Percentiles rank a stretch among this genome's conserved stretches.
Evolutionary conservation across 495 filamentous ascomycete species (phyloP).

Genomic region (Penicillium diatomitis): DNA sequence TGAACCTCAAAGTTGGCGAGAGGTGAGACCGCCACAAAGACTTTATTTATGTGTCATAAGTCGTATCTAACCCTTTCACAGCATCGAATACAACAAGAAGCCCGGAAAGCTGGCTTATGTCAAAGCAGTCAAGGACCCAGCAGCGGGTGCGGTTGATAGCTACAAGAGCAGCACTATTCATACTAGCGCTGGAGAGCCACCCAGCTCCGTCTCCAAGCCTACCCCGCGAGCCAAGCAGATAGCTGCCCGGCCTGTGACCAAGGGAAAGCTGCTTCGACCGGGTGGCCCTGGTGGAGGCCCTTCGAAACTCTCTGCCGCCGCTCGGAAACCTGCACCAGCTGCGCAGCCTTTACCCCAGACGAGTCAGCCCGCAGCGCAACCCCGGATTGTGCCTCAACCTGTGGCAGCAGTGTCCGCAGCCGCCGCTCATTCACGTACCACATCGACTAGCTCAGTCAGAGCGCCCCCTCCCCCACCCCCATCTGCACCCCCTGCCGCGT

Average conservation of each 20-base stretch:
- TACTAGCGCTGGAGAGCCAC: conserved; percentile 72
- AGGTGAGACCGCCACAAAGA: not conserved
- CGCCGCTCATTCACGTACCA: conserved; percentile 43
- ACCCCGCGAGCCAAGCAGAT: conserved; percentile 80
- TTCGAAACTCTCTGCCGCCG: conserved; percentile 55
- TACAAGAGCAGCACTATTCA: conserved; percentile 94
- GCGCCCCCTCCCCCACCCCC: conserved; percentile 66
- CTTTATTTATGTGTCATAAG: no score
- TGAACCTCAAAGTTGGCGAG: conserved; percentile 74
- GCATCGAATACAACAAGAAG: conserved; percentile 96
- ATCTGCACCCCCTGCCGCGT: conserved; percentile 50
- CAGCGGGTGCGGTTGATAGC: conserved; percentile 57
- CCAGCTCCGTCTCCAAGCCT: conserved; percentile 72
- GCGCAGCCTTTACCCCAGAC: conserved; percentile 29
- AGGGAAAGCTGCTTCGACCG: conserved; percentile 78
- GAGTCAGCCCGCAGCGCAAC: conserved; percentile 30
- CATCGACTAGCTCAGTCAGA: conserved; percentile 45
- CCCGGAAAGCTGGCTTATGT: conserved; percentile 82
- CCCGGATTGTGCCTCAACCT: conserved; percentile 34
- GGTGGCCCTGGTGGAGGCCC: conserved; percentile 79
- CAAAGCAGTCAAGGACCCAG: conserved; percentile 82
- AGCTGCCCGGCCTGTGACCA: conserved; percentile 78
- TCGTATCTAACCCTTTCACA: conserved; percentile 22
- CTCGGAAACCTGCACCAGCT: conserved; percentile 22
- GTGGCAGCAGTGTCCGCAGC: conserved; percentile 28